Base-by-base conservation (phyloP, 2,329 filamentous ascomycete species). In the Lecanicillium sp. region DNA sequence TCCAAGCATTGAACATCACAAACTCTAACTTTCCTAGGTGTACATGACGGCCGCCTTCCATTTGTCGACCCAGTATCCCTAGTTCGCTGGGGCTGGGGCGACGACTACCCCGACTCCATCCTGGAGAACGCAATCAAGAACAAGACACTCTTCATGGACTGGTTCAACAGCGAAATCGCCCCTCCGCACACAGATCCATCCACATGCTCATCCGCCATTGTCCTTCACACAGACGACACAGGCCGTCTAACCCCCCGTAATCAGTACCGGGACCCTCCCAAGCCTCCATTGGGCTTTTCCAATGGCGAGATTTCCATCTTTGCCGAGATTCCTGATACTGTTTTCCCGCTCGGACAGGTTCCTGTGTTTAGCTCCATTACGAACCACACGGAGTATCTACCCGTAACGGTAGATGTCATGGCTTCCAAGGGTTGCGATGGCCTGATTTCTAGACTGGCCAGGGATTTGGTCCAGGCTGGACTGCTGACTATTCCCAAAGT, bases 351-450 rank as follows among this genome's bases (percentile, higher is more conserved):
- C 3, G 63, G 67, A 3, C 53, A 67, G 46, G 51, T 59, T 1
- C 41, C 47, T 1, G 47, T 48, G 3, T 43, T 32, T 29, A 60
- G 57, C 37, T 35, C 29, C 9, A 59, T 73, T 6, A 66, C 63
- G 1, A 58, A 63, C 4, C 67, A 68, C 32, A 59, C 59, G 9
- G 68, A 72, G 46, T 58, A 56, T 35, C 50, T 78, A 29, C 76
- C 75, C 0, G 74, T 80, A 0, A 67, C 70, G 1, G 65, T 78
- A 1, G 63, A 75, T 43, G 59, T 80, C 14, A 55, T 79, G 54
- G 74, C 65, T 0, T 69, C 72, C 1, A 70, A 68, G 44, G 74
- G 75, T 0, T 81, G 76, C 43, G 76, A 80, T 54, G 69, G 71
- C 0, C 63, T 78, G 59, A 48, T 79, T 19, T 71, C 70, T 29